These are phyloP conservation scores for Coniella lustricola DNA, from an alignment of 2,329 filamentous ascomycete genomes.

Conservation along the genomic window DNA sequence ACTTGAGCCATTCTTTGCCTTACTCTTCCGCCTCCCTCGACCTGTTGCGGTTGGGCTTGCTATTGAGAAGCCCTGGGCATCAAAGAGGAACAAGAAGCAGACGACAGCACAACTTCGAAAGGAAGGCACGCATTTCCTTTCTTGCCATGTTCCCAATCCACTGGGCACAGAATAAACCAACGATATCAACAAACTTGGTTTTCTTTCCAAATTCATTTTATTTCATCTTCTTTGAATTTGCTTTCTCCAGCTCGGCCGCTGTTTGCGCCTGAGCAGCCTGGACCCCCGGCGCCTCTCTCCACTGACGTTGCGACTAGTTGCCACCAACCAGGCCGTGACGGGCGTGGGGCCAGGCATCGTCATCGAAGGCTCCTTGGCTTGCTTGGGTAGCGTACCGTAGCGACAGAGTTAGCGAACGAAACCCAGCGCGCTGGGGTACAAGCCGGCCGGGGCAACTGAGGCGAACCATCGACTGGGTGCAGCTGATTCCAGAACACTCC, in stretches of 20 bases:
- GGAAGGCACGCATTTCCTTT: too few species aligned
- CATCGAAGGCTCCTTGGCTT: not conserved
- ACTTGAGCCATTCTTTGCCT: too few species aligned
- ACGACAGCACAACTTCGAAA: too few species aligned
- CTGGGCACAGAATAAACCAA: too few species aligned
- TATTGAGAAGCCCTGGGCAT: too few species aligned
- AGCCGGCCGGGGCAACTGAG: too few species aligned
- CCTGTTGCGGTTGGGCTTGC: too few species aligned
- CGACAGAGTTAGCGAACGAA: not conserved
- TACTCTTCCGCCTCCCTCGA: too few species aligned
- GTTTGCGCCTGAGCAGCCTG: conserved; percentile 12
- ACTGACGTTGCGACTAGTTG: conserved; percentile 9
- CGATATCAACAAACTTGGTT: not conserved
- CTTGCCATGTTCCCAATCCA: too few species aligned
- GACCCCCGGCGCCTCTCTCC: not conserved
- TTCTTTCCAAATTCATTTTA: not conserved
- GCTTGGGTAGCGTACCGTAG: not conserved
- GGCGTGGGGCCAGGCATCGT: conserved; percentile 6
- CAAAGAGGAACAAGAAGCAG: too few species aligned
- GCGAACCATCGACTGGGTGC: not conserved
- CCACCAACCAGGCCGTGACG: conserved; percentile 14
- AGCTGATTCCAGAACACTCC: too few species aligned
- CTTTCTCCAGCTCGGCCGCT: conserved; percentile 6
- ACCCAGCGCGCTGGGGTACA: not conserved
- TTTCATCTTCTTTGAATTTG: not conserved